Conservation (phyloP, 176 grass and related monocot genomes). For the Oryza australiensis region DNA sequence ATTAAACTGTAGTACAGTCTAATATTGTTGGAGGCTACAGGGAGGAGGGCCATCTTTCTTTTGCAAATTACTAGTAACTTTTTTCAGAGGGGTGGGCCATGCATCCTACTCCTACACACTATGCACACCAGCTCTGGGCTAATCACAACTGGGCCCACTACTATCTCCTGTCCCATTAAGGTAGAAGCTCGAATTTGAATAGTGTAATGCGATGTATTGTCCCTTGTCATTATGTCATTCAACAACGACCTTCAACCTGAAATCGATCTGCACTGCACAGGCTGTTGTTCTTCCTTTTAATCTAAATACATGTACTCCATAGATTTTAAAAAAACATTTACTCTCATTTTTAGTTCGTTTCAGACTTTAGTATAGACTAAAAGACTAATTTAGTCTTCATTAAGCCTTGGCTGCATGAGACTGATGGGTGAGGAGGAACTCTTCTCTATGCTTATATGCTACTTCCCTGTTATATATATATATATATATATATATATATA, state of each 20-base stretch:
- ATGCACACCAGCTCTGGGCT: not conserved
- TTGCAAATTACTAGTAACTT: not conserved
- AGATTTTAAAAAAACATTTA: no score
- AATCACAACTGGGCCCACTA: not conserved
- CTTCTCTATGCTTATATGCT: no score
- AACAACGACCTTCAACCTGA: not conserved
- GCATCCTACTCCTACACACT: not conserved
- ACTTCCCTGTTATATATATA: no score
- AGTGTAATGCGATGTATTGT: not conserved
- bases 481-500: no score
- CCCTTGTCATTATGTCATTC: not conserved
- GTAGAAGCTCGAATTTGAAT: not conserved
- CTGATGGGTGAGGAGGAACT: no score
- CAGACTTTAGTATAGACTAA: no score
- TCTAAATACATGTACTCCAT: no score
- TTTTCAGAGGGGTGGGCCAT: not conserved
- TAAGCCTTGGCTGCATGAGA: no score
- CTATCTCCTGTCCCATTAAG: not conserved
- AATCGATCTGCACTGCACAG: not conserved
- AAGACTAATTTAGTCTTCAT: no score
- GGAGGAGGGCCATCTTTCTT: not conserved
- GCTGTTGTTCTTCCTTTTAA: not conserved
- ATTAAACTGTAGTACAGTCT: not conserved
- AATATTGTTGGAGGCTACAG: not conserved
- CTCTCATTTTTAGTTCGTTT: no score